Evolutionary conservation across 805 yeast genomes (phyloP).

Genomic region (Myxozyma monticola): DNA sequence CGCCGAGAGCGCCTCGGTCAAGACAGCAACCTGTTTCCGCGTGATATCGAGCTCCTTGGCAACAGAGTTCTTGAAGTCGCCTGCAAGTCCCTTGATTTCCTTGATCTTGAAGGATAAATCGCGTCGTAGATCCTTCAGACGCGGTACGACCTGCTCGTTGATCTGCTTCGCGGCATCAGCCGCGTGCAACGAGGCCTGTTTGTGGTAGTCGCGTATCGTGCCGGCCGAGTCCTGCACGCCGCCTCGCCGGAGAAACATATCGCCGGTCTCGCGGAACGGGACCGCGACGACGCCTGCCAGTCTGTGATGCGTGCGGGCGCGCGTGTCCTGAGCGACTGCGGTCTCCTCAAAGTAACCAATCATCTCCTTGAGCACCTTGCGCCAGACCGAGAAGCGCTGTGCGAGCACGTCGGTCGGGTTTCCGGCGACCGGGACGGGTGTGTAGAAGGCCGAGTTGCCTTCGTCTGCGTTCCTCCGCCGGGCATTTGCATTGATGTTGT

Average conservation of each 20-base stretch:
- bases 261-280: constrained; percentile 27
- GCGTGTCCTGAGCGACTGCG: constrained; percentile 83
- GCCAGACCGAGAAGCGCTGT: constrained; percentile 81
- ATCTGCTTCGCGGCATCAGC: constrained; percentile 60
- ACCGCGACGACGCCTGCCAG: constrained; percentile 75
- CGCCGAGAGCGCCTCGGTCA: constrained; percentile 57
- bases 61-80: constrained; percentile 81
- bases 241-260: constrained; percentile 41
- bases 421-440: constrained; percentile 54
- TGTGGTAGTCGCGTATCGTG: constrained; percentile 48
- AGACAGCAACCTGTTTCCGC: constrained; percentile 21
- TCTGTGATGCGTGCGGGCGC: constrained; percentile 76
- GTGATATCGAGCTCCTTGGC: constrained; percentile 55
- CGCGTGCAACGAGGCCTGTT: constrained; percentile 58
- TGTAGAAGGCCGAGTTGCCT: constrained; percentile 13
- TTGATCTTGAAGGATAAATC: constrained; percentile 82
- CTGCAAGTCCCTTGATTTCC: constrained; percentile 77
- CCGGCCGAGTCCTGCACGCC: constrained; percentile 35
- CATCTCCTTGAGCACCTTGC: constrained; percentile 71
- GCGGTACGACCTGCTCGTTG: constrained; percentile 60
- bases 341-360: constrained; percentile 74
- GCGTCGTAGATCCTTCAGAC: constrained; percentile 55
- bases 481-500: no score
- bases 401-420: constrained; percentile 89
- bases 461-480: constrained; percentile 10